Base-by-base conservation (phyloP, 331 rosid genomes). In the Dryas integrifolia region DNA sequence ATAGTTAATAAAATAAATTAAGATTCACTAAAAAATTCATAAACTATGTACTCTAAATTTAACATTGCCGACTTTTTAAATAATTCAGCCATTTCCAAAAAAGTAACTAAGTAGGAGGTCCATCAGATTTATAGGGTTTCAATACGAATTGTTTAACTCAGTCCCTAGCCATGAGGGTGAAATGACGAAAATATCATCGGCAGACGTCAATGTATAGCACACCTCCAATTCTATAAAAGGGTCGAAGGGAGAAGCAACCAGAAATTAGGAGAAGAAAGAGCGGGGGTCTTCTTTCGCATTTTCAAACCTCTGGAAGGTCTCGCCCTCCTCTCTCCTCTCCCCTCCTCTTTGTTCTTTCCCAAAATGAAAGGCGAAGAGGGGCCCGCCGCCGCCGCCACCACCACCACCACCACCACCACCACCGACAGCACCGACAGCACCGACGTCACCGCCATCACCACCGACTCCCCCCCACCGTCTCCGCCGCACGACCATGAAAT, bases 311-410 rank as follows among this genome's bases (percentile, higher is more conserved):
- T n/a, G 16, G 30, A 48, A 47, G 58, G 35, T 44, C 65, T 77
- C 74, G 65, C 65, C 62, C 60, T 24, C 40, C 63, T 45, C 77
- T 60, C 87, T 68, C 81, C 75, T 63, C 81, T 69, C 58, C 57
- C 61, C 18, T 76, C 64, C 88, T 70, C 82, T 74, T 46, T 82
- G 53, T 66, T 65, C 63, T 48, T 58, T 55, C 50, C 73, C 75
- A 44, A 41, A 41, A 94, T 94, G 98, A 92, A 92, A 75, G 85
- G 76, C 85, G 80, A 76, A 59, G 89, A 84, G 81, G 85, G 69
- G 69, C 76, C 75, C 72, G 26, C 79, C 77, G 69, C 74, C 69
- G 7, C 82, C 65, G 18, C 82, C 43, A 13, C 74, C 64, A 38
- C 57, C 71, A 9, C 77, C 75, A 38, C 72, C 76, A 72, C 72